A percentile compares a stretch with the other conserved stretches of the same genome.
These are phyloP conservation scores for Aeschynomene evenia DNA, from an alignment of 306 rosid genomes.

Conservation along the genomic window DNA sequence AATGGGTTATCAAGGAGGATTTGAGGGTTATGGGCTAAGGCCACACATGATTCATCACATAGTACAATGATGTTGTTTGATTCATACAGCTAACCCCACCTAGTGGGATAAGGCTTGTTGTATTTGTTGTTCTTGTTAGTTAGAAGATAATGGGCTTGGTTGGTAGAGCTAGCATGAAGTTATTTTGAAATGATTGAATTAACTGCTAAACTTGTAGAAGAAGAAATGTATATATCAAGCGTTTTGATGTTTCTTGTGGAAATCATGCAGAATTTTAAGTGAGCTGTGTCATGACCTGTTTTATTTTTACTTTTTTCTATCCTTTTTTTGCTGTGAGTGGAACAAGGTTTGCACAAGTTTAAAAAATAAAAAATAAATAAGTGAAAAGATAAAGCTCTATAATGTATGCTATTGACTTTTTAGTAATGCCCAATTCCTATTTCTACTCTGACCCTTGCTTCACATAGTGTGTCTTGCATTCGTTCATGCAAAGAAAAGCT, in stretches of 20 bases:
- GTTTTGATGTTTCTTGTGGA: background rate
- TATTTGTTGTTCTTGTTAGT: no score
- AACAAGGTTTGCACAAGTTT: background rate
- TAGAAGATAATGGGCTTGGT: background rate
- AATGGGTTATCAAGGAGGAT: no score
- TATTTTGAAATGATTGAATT: background rate
- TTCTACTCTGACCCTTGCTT: background rate
- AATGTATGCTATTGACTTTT: background rate
- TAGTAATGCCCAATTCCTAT: conserved; percentile 3
- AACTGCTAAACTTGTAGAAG: background rate
- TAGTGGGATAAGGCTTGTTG: no score
- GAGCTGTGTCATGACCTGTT: background rate
- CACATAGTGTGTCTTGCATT: background rate
- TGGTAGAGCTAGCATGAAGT: background rate
- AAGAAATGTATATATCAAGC: background rate
- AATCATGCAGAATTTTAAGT: background rate
- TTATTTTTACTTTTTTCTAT: background rate
- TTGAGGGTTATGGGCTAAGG: no score
- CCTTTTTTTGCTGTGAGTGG: background rate
- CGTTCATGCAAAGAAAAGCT: background rate
- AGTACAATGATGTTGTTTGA: no score
- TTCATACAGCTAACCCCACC: no score
- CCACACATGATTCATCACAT: no score
- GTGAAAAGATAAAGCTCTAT: background rate
- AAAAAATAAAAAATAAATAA: no score